A percentile compares a stretch with the other conserved stretches of the same genome.
phyloP scores from a whole-genome alignment of 768 basidiomycete genomes.

The Porpolomopsis calyptriformis region DNA sequence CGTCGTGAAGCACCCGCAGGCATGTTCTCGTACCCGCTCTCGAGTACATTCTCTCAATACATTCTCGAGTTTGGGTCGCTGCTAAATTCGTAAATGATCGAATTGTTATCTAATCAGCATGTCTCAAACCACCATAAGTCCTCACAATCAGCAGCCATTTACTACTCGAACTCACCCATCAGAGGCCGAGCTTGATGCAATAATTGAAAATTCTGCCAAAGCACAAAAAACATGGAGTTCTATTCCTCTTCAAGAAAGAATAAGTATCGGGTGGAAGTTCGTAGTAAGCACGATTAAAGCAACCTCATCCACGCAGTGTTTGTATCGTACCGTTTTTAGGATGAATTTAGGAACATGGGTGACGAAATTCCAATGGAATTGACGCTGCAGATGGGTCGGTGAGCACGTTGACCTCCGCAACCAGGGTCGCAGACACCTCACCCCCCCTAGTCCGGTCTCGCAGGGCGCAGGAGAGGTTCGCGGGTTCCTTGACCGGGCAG shows the following conservation, averaged over 20 bases:
- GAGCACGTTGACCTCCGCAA: slow-evolving; percentile 15
- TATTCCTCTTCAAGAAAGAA: slow-evolving; percentile 60
- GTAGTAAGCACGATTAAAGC: slow-evolving; percentile 15
- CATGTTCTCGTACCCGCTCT: too few relatives aligned
- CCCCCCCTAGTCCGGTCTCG: slow-evolving; percentile 52
- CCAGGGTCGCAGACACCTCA: neutral
- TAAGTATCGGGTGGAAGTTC: slow-evolving; percentile 49
- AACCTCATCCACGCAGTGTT: neutral
- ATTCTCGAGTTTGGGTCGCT: too few relatives aligned
- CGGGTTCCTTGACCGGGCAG: slow-evolving; percentile 72
- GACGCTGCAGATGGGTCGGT: slow-evolving; percentile 89
- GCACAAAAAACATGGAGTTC: slow-evolving; percentile 72
- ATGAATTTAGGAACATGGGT: slow-evolving; percentile 37
- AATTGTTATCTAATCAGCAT: too few relatives aligned
- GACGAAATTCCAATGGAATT: slow-evolving; percentile 68
- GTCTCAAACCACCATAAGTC: slow-evolving; percentile 74
- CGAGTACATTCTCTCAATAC: too few relatives aligned
- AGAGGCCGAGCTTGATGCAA: slow-evolving; percentile 46
- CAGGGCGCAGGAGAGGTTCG: slow-evolving; percentile 72
- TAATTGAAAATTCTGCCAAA: slow-evolving; percentile 42
- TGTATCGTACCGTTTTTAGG: slow-evolving; percentile 24
- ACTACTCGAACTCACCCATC: slow-evolving; percentile 59
- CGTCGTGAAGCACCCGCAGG: too few relatives aligned
- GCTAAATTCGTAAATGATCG: too few relatives aligned
- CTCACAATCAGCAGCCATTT: slow-evolving; percentile 64